phyloP scores from a whole-genome alignment of 2,329 filamentous ascomycete genomes.

The Keithomyces neogunnii region DNA sequence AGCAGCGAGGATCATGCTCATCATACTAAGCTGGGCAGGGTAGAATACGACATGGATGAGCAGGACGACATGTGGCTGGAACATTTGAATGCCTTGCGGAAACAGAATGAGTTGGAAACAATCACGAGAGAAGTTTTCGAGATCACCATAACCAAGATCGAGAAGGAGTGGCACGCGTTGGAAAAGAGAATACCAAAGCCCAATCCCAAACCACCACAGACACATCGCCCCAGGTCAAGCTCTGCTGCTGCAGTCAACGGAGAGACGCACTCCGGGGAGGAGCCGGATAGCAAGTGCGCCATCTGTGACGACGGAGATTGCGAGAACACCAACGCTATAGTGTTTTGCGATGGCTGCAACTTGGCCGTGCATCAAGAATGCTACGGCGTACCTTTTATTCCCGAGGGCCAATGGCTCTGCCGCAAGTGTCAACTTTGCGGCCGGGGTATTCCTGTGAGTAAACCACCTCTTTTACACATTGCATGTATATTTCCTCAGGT shows the following conservation, averaged over 20 bases:
- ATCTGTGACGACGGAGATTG: constrained; percentile 99
- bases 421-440: constrained; percentile 94
- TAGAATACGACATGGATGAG: constrained; percentile 99
- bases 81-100: constrained; percentile 69
- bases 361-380: constrained; percentile 97
- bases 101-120: constrained; percentile 63
- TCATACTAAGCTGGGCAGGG: constrained; percentile 56
- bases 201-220: constrained; percentile 92
- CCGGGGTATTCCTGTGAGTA: constrained; percentile 70
- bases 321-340: constrained; percentile 97
- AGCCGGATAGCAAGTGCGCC: constrained; percentile 94
- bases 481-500: neutral
- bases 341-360: constrained; percentile 97
- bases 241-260: constrained; percentile 94
- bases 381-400: constrained; percentile 97
- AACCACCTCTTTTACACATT: neutral
- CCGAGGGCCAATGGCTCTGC: constrained; percentile 96
- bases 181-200: constrained; percentile 97
- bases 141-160: constrained; percentile 96
- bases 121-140: constrained; percentile 95
- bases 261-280: constrained; percentile 74
- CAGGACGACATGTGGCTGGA: constrained; percentile 97
- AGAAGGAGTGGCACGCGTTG: constrained; percentile 95
- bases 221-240: constrained; percentile 83
- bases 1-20: constrained; percentile 21